Evolutionary conservation across 2,329 filamentous ascomycete genomes (phyloP).

Genomic region (Chrysosporium queenslandicum): DNA sequence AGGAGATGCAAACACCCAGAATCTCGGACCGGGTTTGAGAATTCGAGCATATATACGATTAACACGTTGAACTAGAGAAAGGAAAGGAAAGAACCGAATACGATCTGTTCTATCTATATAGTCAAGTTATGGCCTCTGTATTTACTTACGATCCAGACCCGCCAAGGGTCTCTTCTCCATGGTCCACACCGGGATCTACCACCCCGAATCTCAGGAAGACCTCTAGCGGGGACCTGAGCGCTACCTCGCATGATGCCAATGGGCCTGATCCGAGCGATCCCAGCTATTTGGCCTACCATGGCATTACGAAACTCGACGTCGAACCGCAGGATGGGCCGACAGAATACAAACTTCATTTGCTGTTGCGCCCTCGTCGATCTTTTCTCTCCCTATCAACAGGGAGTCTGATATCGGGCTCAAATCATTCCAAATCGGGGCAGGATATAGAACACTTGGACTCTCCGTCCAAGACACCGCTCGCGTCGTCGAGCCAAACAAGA

Average conservation of each 20-base stretch:
- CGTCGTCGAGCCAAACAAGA: conserved; percentile 56
- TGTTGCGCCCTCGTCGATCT: conserved; percentile 65
- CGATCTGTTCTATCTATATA: background rate
- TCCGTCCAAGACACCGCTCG: conserved; percentile 29
- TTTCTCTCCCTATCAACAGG: conserved; percentile 64
- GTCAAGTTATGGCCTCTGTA: conserved; percentile 68
- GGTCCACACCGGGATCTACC: conserved; percentile 53
- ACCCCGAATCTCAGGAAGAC: conserved; percentile 29
- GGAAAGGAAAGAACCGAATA: too few relatives aligned
- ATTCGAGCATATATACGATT: too few relatives aligned
- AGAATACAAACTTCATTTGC: conserved; percentile 90
- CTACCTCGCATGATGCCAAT: conserved; percentile 22
- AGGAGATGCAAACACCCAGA: background rate
- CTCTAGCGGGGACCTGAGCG: conserved; percentile 21
- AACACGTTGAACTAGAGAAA: too few relatives aligned
- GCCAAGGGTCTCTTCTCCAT: conserved; percentile 79
- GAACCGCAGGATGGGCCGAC: conserved; percentile 91
- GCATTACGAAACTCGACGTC: conserved; percentile 66
- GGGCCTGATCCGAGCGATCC: conserved; percentile 35
- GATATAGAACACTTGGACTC: conserved; percentile 17
- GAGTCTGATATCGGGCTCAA: conserved; percentile 43
- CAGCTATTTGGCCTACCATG: conserved; percentile 44
- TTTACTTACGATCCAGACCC: conserved; percentile 91
- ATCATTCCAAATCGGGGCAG: conserved; percentile 34
- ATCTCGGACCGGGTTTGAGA: too few relatives aligned